A percentile compares a stretch with the other conserved stretches of the same genome.
Evolutionary conservation across 2,329 filamentous ascomycete species (phyloP).

Genomic region (Rosellinia necatrix): DNA sequence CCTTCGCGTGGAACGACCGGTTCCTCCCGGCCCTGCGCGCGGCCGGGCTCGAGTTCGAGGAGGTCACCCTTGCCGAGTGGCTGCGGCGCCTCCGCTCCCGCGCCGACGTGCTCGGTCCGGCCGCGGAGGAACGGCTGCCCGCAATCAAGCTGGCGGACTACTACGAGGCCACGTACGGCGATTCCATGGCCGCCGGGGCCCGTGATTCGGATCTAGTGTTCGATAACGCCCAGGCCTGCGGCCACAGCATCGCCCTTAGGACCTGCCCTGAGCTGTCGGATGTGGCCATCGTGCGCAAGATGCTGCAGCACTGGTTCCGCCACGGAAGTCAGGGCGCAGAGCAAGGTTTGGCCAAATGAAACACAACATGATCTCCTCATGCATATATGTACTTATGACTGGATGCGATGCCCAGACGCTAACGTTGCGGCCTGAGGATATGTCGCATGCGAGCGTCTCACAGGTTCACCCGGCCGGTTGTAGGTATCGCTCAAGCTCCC

Average conservation of each 20-base stretch:
- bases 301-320: slow-evolving; percentile 35
- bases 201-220: slow-evolving; percentile 24
- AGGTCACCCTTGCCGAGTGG: slow-evolving; percentile 43
- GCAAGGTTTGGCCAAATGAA: neutral
- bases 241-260: slow-evolving; percentile 33
- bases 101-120: slow-evolving; percentile 31
- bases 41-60: slow-evolving; percentile 43
- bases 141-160: slow-evolving; percentile 35
- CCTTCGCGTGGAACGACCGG: slow-evolving; percentile 43
- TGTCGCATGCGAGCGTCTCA: no score
- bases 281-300: slow-evolving; percentile 34
- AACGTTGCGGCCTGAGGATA: no score
- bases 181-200: slow-evolving; percentile 12
- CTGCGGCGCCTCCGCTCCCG: slow-evolving; percentile 36
- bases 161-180: slow-evolving; percentile 32
- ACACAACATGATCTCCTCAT: neutral
- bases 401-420: no score
- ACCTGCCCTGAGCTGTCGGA: slow-evolving; percentile 33
- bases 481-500: no score
- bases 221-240: slow-evolving; percentile 29
- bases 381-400: no score
- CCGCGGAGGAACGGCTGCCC: slow-evolving; percentile 33
- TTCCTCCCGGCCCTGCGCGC: slow-evolving; percentile 39
- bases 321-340: neutral
- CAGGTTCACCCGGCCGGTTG: no score